These are phyloP conservation scores for Fonsecaea multimorphosa DNA, from an alignment of 2,329 filamentous ascomycete species.

Conservation along the genomic window DNA sequence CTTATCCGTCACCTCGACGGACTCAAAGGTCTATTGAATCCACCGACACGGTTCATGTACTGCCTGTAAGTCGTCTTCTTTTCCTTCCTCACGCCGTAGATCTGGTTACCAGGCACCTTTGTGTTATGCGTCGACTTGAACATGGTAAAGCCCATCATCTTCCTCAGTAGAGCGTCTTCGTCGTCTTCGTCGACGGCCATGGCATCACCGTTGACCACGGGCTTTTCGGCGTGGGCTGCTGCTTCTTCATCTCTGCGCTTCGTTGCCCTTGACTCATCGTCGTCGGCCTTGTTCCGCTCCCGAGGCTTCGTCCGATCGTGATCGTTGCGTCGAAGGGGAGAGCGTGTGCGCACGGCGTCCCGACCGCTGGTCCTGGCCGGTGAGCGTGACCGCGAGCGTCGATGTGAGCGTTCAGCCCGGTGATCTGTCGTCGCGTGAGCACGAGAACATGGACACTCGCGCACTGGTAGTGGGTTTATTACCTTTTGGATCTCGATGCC, in stretches of 20 bases:
- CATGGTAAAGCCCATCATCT: constrained; percentile 86
- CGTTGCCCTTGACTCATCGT: constrained; percentile 40
- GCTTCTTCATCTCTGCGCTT: constrained; percentile 39
- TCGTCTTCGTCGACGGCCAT: constrained; percentile 58
- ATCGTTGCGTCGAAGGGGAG: constrained; percentile 44
- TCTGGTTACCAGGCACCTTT: constrained; percentile 86
- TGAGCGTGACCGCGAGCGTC: constrained; percentile 41
- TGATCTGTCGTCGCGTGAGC: constrained; percentile 23
- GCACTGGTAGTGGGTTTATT: constrained; percentile 23
- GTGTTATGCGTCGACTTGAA: constrained; percentile 89
- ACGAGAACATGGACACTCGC: not conserved
- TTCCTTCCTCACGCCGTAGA: constrained; percentile 82
- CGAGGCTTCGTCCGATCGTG: constrained; percentile 26
- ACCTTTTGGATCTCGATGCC: constrained; percentile 50
- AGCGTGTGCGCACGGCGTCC: constrained; percentile 46
- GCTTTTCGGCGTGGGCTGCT: constrained; percentile 34
- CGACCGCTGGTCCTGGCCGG: constrained; percentile 46
- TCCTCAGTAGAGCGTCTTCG: constrained; percentile 74
- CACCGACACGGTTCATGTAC: constrained; percentile 74
- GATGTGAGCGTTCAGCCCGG: constrained; percentile 42
- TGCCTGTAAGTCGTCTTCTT: constrained; percentile 95
- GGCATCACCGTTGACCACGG: constrained; percentile 35
- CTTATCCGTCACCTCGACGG: constrained; percentile 51
- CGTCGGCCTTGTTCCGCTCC: constrained; percentile 45
- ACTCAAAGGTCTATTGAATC: constrained; percentile 59